These are phyloP conservation scores for Panicum miliaceum DNA, from an alignment of 176 grass and related monocot genomes.

Conservation along the genomic window DNA sequence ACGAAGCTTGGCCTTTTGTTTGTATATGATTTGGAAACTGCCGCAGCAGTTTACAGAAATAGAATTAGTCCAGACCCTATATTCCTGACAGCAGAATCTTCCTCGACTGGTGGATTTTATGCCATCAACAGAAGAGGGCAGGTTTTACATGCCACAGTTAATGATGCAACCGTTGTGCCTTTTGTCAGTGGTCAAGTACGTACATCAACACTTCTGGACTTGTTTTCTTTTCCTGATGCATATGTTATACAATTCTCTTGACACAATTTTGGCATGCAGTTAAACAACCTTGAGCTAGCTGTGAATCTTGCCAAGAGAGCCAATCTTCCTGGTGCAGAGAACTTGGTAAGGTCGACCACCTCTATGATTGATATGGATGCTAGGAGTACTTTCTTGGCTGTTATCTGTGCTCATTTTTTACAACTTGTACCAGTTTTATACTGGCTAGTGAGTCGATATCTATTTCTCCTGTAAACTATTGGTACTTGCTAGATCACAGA, in stretches of 20 bases:
- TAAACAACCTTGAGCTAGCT: constrained; percentile 98
- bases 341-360: constrained; percentile 61
- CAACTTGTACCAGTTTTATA: not conserved
- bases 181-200: constrained; percentile 92
- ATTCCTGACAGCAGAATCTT: constrained; percentile 91
- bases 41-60: constrained; percentile 95
- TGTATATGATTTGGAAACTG: constrained; percentile 98
- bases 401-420: not conserved
- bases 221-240: constrained; percentile 4
- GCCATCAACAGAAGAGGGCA: constrained; percentile 96
- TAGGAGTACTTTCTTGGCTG: constrained; percentile 6
- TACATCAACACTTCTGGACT: constrained; percentile 2
- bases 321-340: constrained; percentile 98
- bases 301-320: constrained; percentile 99
- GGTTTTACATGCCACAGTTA: constrained; percentile 94
- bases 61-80: constrained; percentile 97
- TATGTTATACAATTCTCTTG: constrained; percentile 31
- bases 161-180: constrained; percentile 89
- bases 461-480: not conserved
- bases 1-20: constrained; percentile 96
- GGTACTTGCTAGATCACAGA: not conserved
- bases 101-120: constrained; percentile 90
- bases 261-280: constrained; percentile 45
- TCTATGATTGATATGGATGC: constrained; percentile 4
- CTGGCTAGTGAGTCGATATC: not conserved